Percentiles rank a stretch among this genome's conserved stretches.
These are phyloP conservation scores for Sisymbrium irio DNA, from an alignment of 345 rosid genomes.

Conservation along the genomic window DNA sequence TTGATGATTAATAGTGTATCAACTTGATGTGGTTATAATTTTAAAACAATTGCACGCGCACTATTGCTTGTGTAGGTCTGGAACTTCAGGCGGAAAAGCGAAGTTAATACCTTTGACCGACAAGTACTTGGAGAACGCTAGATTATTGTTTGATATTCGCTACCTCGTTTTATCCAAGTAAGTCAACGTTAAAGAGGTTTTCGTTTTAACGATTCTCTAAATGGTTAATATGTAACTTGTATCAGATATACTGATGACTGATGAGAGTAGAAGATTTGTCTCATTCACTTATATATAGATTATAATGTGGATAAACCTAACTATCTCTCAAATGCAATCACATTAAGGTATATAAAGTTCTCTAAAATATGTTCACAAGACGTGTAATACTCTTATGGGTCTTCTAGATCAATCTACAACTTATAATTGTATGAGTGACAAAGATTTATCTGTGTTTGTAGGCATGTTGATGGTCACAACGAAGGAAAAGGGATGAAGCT, in stretches of 20 bases:
- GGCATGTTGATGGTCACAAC: slow-evolving; percentile 8
- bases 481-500: slow-evolving; percentile 1
- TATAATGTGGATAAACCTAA: neutral
- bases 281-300: too few relatives aligned
- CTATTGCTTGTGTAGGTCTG: slow-evolving; percentile 43
- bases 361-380: neutral
- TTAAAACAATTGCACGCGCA: too few relatives aligned
- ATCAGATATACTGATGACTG: too few relatives aligned
- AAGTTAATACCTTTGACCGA: slow-evolving; percentile 62
- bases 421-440: neutral
- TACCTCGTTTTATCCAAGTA: neutral
- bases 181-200: too few relatives aligned
- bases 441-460: neutral
- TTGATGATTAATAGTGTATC: too few relatives aligned
- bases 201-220: too few relatives aligned
- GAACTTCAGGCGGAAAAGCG: slow-evolving; percentile 34
- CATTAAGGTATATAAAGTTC: neutral
- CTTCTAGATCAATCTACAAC: neutral
- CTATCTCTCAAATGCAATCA: neutral
- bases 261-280: too few relatives aligned
- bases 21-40: neutral
- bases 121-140: slow-evolving; percentile 5
- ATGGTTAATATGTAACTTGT: too few relatives aligned
- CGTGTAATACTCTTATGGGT: neutral
- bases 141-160: neutral